These are phyloP conservation scores for Penicillium aurantiogriseum DNA, from an alignment of 2,329 filamentous ascomycete genomes.

Conservation along the genomic window DNA sequence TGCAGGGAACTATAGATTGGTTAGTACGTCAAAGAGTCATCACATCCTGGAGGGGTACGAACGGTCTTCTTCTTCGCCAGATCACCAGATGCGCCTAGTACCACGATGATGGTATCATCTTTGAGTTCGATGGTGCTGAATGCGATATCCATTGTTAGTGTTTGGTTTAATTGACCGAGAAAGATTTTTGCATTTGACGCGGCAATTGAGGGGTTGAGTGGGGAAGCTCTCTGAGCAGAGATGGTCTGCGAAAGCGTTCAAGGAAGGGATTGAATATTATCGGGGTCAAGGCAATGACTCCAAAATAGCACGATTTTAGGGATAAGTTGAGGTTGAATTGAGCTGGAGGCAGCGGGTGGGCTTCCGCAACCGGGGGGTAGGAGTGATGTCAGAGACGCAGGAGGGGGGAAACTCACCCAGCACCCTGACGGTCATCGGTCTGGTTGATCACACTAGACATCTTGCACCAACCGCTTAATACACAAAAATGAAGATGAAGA, in stretches of 20 bases:
- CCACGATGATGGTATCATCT: constrained; percentile 95
- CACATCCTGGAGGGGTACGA: constrained; percentile 36
- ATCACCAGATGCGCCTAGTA: constrained; percentile 95
- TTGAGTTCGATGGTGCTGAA: constrained; percentile 87
- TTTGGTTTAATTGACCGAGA: constrained; percentile 1
- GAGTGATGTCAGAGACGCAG: constrained; percentile 41
- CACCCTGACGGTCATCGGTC: constrained; percentile 49
- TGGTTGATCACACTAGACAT: constrained; percentile 55
- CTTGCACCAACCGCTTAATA: constrained; percentile 16
- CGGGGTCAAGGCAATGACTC: not conserved
- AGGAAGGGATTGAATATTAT: not conserved
- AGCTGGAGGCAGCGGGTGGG: constrained; percentile 7
- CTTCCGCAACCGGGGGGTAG: constrained; percentile 24
- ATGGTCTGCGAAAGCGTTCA: not conserved
- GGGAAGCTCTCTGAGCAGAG: constrained; percentile 8
- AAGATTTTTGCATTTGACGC: constrained; percentile 18
- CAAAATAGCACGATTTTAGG: constrained; percentile 1
- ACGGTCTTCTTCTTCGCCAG: constrained; percentile 99
- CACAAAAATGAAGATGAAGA: constrained; percentile 15
- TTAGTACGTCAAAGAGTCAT: constrained; percentile 20
- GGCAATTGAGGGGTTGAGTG: constrained; percentile 21
- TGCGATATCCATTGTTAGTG: constrained; percentile 41
- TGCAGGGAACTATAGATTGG: constrained; percentile 72
- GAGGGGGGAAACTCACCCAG: constrained; percentile 48
- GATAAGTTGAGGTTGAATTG: constrained; percentile 11